These are phyloP conservation scores for Hyphopichia pseudoburtonii DNA, from an alignment of 1,139 yeast species.

Conservation along the genomic window DNA sequence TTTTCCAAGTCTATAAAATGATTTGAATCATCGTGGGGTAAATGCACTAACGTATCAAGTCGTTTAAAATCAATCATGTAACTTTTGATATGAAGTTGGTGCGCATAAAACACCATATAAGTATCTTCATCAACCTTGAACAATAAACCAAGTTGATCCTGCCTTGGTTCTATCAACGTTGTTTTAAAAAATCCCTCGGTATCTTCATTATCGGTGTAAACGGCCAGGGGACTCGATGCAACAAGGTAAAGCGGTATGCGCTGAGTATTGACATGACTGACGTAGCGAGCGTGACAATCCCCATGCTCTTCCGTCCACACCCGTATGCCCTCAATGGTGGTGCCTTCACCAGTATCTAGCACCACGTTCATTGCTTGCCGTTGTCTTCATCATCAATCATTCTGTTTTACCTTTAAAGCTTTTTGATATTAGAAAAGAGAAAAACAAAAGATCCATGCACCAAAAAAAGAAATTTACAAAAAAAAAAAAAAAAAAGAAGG, in stretches of 20 bases:
- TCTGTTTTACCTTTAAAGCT: too few species aligned
- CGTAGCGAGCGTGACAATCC: too few species aligned
- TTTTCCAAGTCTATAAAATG: neutral
- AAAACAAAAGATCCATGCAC: neutral
- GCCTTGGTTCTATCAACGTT: conserved; percentile 15
- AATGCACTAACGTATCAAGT: neutral
- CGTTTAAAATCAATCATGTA: conserved; percentile 16
- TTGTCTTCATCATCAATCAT: too few species aligned
- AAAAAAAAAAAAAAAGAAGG: neutral
- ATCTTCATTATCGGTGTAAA: conserved; percentile 23
- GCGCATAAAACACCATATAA: conserved; percentile 21
- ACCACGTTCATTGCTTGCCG: too few species aligned
- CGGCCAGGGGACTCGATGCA: conserved; percentile 20
- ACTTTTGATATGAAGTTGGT: conserved; percentile 13
- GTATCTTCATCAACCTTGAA: conserved; percentile 12
- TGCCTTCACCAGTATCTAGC: too few species aligned
- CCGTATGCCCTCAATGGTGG: too few species aligned
- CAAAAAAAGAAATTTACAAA: neutral
- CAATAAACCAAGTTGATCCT: conserved; percentile 17
- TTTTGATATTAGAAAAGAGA: too few species aligned
- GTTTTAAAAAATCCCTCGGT: conserved; percentile 28
- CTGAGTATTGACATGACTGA: conserved; percentile 17
- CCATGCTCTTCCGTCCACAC: too few species aligned
- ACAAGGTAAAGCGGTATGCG: conserved; percentile 33
- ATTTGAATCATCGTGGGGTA: neutral